Evolutionary conservation across 306 rosid species (phyloP), one percentile per base, ranked within the genome.

Genomic region (Quercus engelmannii): DNA sequence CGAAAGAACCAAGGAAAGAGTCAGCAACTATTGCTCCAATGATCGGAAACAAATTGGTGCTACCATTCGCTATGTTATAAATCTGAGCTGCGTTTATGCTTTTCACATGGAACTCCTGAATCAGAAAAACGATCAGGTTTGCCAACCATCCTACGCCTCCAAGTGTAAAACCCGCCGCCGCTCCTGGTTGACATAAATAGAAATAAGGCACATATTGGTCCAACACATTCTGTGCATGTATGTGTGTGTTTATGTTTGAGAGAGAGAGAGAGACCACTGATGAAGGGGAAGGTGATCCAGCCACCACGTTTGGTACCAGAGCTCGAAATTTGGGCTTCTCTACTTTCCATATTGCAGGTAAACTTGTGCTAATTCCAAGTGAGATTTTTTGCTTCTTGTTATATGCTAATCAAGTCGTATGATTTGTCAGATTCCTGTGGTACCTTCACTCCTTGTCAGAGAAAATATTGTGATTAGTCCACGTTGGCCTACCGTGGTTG

Each of bases 41-140:
- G 71, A 90, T 7, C 1, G 94, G 92, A 52, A 85, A 78, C 0
- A 91, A 65, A 62, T 0, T 14, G 1, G 58, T 13, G 82, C 80
- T 78, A 55, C 94, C 91, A 21, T 14, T 69, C 5, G 77, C 67
- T 1, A 87, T 67, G 46, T 88, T 86, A 20, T 59, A 31, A 78
- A 88, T 74, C 85, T 86, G 89, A 52, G 88, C 80, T 41, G 89
- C 90, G 19, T 43, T 78, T 30, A 91, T 88, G 56, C 87, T 88
- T 54, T 88, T 85, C 13, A 86, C 78, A 6, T 88, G 73, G 74
- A 81, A 85, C 25, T 81, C 80, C 59, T 3, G 7, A 10, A 86
- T 85, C 2, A 90, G 81, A 81, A 82, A 90, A 2, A 90, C 92
- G 2, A 83, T 85, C 77, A 88, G 72, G 78, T 90, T 86, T 46